Evolutionary conservation across 2,329 filamentous ascomycete species (phyloP), one percentile per base, ranked within the genome.

Genomic region (Amphichorda felina): DNA sequence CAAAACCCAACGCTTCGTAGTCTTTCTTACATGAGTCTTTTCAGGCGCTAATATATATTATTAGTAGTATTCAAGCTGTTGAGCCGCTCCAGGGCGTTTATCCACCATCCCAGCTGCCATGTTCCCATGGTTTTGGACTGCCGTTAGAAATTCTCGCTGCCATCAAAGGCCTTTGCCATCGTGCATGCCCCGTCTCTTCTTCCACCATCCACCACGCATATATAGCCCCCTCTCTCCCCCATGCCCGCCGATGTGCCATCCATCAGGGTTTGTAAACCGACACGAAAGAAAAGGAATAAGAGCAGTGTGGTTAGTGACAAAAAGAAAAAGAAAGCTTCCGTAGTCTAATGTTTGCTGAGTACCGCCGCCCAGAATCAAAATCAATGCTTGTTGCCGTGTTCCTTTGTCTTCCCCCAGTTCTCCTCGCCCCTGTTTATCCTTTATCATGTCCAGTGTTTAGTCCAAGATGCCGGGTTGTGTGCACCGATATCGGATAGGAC

Each of bases 271-370:
- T 29, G 15, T 29, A 29, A n/a, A 37, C 41, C 26, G 33, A 31
- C 32, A 41, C 36, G 39, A 39, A 22, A 45, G 44, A 45, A 50
- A 43, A 21, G 42, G 37, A 38, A 34, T 34, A 47, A 41, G 24
- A 14, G 31, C 6, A 33, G 14, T 9, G 18, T 33, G 17, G 16
- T 33, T 6, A 7, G 27, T 29, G 18, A 11, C 11, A 50, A 42
- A 44, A 43, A 46, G 42, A 50, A 39, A 47, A 38, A 40, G 33
- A 38, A 49, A 46, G 42, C 44, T 37, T 45, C 46, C 46, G 33
- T 47, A 50, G 46, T 54, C 50, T 55, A 55, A 24, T 33, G 33
- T 35, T 45, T 51, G 42, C 33, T 43, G 43, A 46, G 43, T 42
- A 43, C 39, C 32, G 35, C 45, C 43, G 21, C 15, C 14, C 30